These are phyloP conservation scores for Lasiosphaeria hispida DNA, from an alignment of 495 filamentous ascomycete genomes.

Conservation along the genomic window DNA sequence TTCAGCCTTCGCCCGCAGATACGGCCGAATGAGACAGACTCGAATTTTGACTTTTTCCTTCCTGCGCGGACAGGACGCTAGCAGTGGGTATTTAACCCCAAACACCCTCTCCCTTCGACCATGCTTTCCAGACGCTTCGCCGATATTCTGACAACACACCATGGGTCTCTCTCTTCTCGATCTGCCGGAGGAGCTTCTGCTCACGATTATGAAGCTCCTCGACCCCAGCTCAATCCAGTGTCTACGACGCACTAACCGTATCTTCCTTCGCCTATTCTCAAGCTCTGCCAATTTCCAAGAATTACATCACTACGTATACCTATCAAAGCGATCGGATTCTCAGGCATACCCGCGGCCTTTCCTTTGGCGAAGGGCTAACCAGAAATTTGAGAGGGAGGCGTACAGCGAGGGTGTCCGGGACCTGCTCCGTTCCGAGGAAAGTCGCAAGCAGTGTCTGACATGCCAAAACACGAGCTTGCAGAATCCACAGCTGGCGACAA, in stretches of 20 bases:
- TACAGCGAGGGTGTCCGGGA: not conserved
- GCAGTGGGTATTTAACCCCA: too few species aligned
- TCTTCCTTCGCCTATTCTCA: constrained; percentile 7
- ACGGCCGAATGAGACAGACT: too few species aligned
- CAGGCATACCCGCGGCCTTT: not conserved
- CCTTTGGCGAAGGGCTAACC: not conserved
- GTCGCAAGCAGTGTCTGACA: constrained; percentile 1
- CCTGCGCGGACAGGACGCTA: too few species aligned
- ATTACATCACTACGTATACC: not conserved
- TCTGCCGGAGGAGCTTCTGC: not conserved
- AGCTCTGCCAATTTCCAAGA: not conserved
- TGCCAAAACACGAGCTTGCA: not conserved
- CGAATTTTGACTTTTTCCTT: too few species aligned
- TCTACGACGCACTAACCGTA: constrained; percentile 1
- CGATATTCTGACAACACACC: too few species aligned
- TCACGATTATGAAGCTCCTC: constrained; percentile 8
- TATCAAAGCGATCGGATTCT: not conserved
- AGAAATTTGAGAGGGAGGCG: not conserved
- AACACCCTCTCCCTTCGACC: too few species aligned
- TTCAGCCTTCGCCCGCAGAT: too few species aligned
- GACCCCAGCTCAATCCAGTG: constrained; percentile 1
- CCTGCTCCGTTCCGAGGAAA: constrained; percentile 3
- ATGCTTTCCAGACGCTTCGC: too few species aligned
- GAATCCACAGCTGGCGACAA: not conserved
- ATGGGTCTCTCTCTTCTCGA: not conserved